A percentile compares a stretch with the other conserved stretches of the same genome.
These are phyloP conservation scores for Cladosporium sp. DNA, from an alignment of 2,329 filamentous ascomycete genomes.

Conservation along the genomic window DNA sequence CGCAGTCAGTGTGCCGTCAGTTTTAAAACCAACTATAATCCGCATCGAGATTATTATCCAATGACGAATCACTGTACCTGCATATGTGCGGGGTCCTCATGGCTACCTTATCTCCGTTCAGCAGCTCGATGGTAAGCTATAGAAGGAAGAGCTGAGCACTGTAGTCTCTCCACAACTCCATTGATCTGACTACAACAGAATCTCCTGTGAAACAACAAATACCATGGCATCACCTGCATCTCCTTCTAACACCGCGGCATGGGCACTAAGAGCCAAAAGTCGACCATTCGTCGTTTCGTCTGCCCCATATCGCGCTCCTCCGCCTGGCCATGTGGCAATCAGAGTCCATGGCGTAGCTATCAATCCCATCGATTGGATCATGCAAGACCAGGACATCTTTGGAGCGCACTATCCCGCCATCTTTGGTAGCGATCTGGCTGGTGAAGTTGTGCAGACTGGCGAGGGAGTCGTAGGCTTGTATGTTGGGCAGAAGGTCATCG, in stretches of 20 bases:
- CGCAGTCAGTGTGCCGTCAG: neutral
- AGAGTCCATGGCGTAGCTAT: conserved; percentile 42
- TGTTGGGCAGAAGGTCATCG: conserved; percentile 48
- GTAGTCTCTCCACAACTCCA: neutral
- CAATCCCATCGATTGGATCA: conserved; percentile 40
- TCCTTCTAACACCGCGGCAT: conserved; percentile 37
- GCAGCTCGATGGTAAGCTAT: neutral
- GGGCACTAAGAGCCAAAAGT: conserved; percentile 36
- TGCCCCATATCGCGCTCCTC: conserved; percentile 40
- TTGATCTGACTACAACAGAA: neutral
- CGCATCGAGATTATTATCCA: neutral
- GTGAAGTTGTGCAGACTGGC: conserved; percentile 34
- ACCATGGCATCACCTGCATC: neutral
- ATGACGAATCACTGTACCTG: neutral
- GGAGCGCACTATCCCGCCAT: conserved; percentile 28
- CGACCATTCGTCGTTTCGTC: conserved; percentile 37
- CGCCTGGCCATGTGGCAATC: conserved; percentile 41
- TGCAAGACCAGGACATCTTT: conserved; percentile 42
- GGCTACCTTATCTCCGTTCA: neutral
- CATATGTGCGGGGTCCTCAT: neutral
- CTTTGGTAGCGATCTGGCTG: conserved; percentile 32
- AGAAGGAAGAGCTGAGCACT: neutral
- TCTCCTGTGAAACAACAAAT: neutral
- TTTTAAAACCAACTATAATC: neutral
- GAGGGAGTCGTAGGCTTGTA: conserved; percentile 30